Conservation (phyloP, 208 protist species). For the Zelonia costaricensis region DNA sequence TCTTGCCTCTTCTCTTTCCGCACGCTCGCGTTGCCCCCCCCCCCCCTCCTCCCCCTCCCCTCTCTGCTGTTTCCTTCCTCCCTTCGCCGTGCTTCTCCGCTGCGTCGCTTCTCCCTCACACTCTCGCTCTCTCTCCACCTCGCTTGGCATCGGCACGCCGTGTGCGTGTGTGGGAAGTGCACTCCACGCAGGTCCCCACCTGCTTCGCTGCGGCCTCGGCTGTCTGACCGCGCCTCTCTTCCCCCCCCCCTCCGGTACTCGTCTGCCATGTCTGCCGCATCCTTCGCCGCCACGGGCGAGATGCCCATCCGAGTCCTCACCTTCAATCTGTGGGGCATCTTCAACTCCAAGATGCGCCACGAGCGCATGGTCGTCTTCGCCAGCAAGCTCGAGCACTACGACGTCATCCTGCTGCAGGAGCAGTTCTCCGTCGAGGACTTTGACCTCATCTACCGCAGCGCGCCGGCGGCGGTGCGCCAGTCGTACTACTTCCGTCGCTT, state of each 20-base stretch:
- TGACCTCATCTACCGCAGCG: constrained; percentile 45
- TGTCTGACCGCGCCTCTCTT: no score
- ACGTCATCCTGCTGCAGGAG: constrained; percentile 86
- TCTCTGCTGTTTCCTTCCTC: background rate
- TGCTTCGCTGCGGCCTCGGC: background rate
- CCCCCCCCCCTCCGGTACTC: no score
- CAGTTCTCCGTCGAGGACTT: constrained; percentile 83
- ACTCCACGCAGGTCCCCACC: background rate
- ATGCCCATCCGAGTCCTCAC: constrained; percentile 67
- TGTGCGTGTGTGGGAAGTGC: no score
- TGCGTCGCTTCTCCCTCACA: background rate
- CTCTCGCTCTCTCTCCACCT: background rate
- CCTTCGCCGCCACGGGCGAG: constrained; percentile 1
- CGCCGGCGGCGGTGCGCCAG: constrained; percentile 44
- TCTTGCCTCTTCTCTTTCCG: background rate
- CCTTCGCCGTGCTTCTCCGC: background rate
- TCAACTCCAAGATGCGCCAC: constrained; percentile 81
- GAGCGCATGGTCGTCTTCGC: constrained; percentile 81
- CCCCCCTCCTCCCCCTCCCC: background rate
- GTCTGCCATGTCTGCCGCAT: background rate
- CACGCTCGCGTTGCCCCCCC: background rate
- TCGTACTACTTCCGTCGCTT: constrained; percentile 75
- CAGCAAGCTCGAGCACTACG: constrained; percentile 76
- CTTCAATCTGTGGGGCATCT: constrained; percentile 92
- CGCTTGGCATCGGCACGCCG: no score